Evolutionary conservation across 2,329 filamentous ascomycete species (phyloP), one percentile per base, ranked within the genome.

Genomic region (Epichloe baconii): DNA sequence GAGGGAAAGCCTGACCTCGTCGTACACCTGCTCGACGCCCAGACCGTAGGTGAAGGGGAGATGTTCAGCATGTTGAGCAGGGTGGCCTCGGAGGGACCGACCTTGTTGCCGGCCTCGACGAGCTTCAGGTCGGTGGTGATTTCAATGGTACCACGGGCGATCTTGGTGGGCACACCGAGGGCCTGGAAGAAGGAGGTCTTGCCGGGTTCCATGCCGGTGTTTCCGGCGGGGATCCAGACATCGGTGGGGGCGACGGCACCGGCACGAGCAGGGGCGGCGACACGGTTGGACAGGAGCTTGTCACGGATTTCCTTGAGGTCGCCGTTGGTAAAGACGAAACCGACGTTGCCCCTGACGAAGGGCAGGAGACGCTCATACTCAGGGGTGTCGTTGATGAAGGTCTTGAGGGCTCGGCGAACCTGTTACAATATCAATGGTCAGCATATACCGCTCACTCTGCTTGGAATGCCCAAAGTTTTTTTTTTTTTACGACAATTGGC

Each of bases 181-280:
- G 93, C 93, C 85, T 98, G 93, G 90, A 98, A 98, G 89, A 98
- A 98, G 71, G 93, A 97, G 69, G 93, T 98, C 87, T 98, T 98
- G 75, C 94, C 94, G 71, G 93, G 94, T 76, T 98, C 93, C 93
- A 98, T 98, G 78, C 93, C 93, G 68, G 93, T 98, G 86, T 98
- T 98, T 76, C 93, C 93, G 64, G 90, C 93, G 62, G 93, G 93
- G 62, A 98, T 73, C 79, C 77, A 98, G 71, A 98, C 93, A 74
- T 98, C 94, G 68, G 70, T 75, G 62, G 94, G 93, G 62, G 93
- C 94, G 64, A 98, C 67, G 68, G 94, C 93, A 85, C 94, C 94
- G 67, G 93, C 91, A 88, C 93, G 89, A 64, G 93, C 93, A 60
- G 93, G 93, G 60, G 93, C 93, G 63, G 91, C 91, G 70, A 98